Conservation (phyloP, 1,139 yeast species). For the Kodamaea arcana region DNA sequence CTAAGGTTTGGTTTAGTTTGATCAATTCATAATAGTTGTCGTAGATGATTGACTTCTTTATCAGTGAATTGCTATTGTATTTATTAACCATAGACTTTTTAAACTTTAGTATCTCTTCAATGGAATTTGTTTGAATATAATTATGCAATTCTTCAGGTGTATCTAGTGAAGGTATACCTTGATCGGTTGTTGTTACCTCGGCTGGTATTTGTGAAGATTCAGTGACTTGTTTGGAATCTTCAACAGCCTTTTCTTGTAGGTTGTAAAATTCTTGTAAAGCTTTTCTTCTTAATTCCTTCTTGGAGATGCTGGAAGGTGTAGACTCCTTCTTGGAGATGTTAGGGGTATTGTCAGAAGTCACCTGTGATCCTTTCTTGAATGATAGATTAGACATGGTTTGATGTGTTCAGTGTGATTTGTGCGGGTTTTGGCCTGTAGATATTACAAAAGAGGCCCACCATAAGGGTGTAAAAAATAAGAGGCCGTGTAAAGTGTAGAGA, state of each 20-base stretch:
- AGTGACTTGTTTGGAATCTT: constrained; percentile 7
- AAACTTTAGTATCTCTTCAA: constrained; percentile 33
- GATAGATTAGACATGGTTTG: constrained; percentile 15
- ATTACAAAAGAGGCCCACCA: too few relatives aligned
- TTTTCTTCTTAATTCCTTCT: constrained; percentile 39
- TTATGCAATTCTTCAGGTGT: constrained; percentile 19
- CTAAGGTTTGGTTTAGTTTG: constrained; percentile 37
- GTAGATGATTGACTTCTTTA: constrained; percentile 43
- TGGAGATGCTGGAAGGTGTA: constrained; percentile 12
- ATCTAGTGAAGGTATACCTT: constrained; percentile 8
- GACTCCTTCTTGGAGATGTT: constrained; percentile 2
- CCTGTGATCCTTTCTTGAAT: constrained; percentile 9
- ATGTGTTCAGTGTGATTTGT: too few relatives aligned
- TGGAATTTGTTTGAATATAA: constrained; percentile 15
- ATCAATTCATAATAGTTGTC: constrained; percentile 46
- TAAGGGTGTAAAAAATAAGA: too few relatives aligned
- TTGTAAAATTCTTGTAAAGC: constrained; percentile 45
- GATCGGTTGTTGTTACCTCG: constrained; percentile 2
- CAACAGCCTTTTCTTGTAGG: constrained; percentile 17
- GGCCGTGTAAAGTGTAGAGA: too few relatives aligned
- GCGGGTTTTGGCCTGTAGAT: too few relatives aligned
- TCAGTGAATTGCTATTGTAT: constrained; percentile 39
- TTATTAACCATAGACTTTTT: constrained; percentile 31
- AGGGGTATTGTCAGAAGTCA: constrained; percentile 5
- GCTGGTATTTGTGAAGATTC: constrained; percentile 1